Percentiles rank a stretch among this genome's conserved stretches.
Conservation (phyloP, 2,329 filamentous ascomycete genomes). For the Magnaporthales sp. region DNA sequence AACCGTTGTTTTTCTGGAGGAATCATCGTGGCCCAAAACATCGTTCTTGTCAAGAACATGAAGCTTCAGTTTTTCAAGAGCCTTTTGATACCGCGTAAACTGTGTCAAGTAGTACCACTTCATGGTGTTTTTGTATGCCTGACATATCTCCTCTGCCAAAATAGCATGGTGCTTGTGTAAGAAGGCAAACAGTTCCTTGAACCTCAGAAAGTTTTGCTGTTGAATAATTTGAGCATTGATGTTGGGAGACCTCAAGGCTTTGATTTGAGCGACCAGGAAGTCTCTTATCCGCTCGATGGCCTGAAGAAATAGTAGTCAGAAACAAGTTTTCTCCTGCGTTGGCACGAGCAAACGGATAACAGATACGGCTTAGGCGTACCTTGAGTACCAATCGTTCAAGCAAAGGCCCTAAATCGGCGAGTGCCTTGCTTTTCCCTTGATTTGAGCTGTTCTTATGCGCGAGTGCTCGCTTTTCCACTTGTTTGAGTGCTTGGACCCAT, state of each 20-base stretch:
- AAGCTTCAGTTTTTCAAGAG: conserved; percentile 76
- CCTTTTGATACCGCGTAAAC: conserved; percentile 78
- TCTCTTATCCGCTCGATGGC: conserved; percentile 92
- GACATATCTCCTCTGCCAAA: conserved; percentile 83
- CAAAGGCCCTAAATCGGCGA: conserved; percentile 76
- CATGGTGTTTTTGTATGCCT: conserved; percentile 97
- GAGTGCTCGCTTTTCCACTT: conserved; percentile 71
- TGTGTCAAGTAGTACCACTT: conserved; percentile 94
- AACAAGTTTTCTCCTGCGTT: background rate
- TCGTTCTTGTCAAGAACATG: conserved; percentile 78
- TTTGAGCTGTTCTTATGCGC: conserved; percentile 60
- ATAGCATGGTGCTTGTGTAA: conserved; percentile 71
- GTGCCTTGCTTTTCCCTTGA: conserved; percentile 53
- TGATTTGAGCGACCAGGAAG: conserved; percentile 89
- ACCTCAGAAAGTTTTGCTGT: conserved; percentile 80
- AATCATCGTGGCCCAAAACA: conserved; percentile 71
- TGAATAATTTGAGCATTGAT: conserved; percentile 98
- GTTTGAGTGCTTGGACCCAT: conserved; percentile 75
- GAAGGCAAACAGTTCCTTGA: conserved; percentile 82
- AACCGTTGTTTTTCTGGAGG: conserved; percentile 53
- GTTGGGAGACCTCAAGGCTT: conserved; percentile 84
- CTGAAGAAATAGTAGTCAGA: conserved; percentile 24
- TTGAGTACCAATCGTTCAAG: conserved; percentile 78
- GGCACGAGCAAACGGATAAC: background rate
- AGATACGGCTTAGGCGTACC: conserved; percentile 29